phyloP scores from a whole-genome alignment of 2,329 filamentous ascomycete species.

The Fusarium sacchari region DNA sequence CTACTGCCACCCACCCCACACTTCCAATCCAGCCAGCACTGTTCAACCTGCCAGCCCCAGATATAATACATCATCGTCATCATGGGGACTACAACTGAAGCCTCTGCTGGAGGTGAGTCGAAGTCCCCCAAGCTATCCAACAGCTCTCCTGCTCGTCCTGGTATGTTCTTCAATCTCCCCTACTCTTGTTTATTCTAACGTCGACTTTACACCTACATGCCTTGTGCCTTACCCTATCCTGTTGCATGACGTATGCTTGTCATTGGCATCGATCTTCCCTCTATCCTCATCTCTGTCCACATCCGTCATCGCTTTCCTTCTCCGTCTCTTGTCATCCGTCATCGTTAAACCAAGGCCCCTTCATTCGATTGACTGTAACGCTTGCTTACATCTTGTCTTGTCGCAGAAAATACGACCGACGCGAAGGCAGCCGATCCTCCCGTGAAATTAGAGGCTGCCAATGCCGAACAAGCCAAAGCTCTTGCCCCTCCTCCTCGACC shows the following conservation, averaged over 20 bases:
- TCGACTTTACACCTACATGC: neutral
- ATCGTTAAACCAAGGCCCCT: slow-evolving; percentile 19
- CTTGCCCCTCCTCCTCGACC: slow-evolving; percentile 78
- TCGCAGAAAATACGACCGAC: slow-evolving; percentile 56
- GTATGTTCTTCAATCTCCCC: slow-evolving; percentile 48
- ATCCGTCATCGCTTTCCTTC: slow-evolving; percentile 35
- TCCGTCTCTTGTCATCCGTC: slow-evolving; percentile 24
- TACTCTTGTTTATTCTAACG: neutral
- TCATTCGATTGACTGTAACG: slow-evolving; percentile 24
- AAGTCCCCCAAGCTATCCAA: slow-evolving; percentile 60
- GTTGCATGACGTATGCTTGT: slow-evolving; percentile 42
- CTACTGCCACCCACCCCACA: slow-evolving; percentile 44
- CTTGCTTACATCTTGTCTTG: slow-evolving; percentile 37
- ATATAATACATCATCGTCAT: slow-evolving; percentile 60
- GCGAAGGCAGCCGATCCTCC: slow-evolving; percentile 56
- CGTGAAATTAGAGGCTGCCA: slow-evolving; percentile 62
- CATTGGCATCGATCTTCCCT: slow-evolving; percentile 30
- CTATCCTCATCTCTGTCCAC: slow-evolving; percentile 14
- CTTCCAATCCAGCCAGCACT: slow-evolving; percentile 34
- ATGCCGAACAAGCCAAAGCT: slow-evolving; percentile 70
- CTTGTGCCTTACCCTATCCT: neutral
- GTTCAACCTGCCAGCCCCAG: slow-evolving; percentile 44
- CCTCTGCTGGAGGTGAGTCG: slow-evolving; percentile 54
- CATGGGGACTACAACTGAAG: slow-evolving; percentile 56
- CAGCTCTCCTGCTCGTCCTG: slow-evolving; percentile 55